Percentiles rank a stretch among this genome's conserved stretches.
phyloP scores from a whole-genome alignment of 805 yeast genomes.

The Yarrowia yakushimensis region DNA sequence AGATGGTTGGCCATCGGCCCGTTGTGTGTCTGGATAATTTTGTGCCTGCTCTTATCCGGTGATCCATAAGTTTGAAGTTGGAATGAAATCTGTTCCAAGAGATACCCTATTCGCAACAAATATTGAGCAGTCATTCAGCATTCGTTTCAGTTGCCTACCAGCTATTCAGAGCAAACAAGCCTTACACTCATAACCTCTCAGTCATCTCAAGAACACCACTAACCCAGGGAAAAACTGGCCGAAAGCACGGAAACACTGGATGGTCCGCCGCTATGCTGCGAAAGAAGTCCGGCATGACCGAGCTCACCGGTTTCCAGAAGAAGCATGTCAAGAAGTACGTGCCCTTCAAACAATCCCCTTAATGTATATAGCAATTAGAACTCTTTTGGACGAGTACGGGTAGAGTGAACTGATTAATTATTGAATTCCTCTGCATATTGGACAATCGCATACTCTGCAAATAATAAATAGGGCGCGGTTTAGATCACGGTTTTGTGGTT shows the following conservation, averaged over 20 bases:
- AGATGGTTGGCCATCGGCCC: too few species aligned
- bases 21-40: background rate
- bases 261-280: conserved; percentile 60
- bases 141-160: background rate
- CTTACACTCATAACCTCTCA: background rate
- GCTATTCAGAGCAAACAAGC: background rate
- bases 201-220: background rate
- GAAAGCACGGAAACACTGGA: conserved; percentile 91
- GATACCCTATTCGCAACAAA: background rate
- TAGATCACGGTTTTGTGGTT: background rate
- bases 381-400: background rate
- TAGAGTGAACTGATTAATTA: background rate
- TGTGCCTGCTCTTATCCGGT: background rate
- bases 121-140: too few species aligned
- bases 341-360: conserved; percentile 26
- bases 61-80: background rate
- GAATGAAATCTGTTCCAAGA: background rate
- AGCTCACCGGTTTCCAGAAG: conserved; percentile 36
- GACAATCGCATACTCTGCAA: background rate
- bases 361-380: conserved; percentile 16
- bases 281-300: conserved; percentile 59
- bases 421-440: background rate
- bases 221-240: conserved; percentile 64
- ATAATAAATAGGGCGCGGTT: background rate
- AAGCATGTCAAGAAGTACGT: conserved; percentile 25